These are phyloP conservation scores for Phialophora macrospora DNA, from an alignment of 2,329 filamentous ascomycete species.

Conservation along the genomic window DNA sequence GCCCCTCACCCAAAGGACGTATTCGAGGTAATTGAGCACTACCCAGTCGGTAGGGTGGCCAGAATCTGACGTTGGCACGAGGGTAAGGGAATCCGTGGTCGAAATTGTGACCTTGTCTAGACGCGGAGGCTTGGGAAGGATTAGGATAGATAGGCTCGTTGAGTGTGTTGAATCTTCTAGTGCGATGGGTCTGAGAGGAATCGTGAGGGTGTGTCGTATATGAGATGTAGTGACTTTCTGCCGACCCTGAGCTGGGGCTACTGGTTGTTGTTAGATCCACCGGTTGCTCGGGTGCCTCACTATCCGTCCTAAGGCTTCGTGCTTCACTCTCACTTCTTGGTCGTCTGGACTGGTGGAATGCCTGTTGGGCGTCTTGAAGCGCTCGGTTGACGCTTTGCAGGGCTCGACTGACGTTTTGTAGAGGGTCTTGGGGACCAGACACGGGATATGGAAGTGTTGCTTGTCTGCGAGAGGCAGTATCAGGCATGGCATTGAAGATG, in stretches of 20 bases:
- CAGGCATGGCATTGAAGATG: conserved; percentile 29
- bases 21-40: neutral
- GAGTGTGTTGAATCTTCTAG: conserved; percentile 28
- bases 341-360: conserved; percentile 33
- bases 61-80: conserved; percentile 14
- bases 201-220: conserved; percentile 38
- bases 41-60: neutral
- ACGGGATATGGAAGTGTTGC: conserved; percentile 28
- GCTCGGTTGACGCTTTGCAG: conserved; percentile 36
- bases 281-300: conserved; percentile 13
- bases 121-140: conserved; percentile 1
- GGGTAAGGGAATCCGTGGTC: neutral
- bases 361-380: conserved; percentile 36
- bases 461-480: conserved; percentile 28
- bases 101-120: conserved; percentile 8
- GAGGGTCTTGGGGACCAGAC: conserved; percentile 26
- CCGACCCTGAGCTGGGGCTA: conserved; percentile 10
- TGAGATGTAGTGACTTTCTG: conserved; percentile 34
- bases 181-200: conserved; percentile 14
- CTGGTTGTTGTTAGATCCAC: conserved; percentile 33
- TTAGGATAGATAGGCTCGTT: conserved; percentile 35
- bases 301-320: conserved; percentile 9
- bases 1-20: conserved; percentile 9
- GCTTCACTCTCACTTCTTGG: conserved; percentile 8
- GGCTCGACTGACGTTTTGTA: conserved; percentile 32